Conservation (phyloP, 1,139 yeast species). For the Arxiozyma slooffiae region DNA sequence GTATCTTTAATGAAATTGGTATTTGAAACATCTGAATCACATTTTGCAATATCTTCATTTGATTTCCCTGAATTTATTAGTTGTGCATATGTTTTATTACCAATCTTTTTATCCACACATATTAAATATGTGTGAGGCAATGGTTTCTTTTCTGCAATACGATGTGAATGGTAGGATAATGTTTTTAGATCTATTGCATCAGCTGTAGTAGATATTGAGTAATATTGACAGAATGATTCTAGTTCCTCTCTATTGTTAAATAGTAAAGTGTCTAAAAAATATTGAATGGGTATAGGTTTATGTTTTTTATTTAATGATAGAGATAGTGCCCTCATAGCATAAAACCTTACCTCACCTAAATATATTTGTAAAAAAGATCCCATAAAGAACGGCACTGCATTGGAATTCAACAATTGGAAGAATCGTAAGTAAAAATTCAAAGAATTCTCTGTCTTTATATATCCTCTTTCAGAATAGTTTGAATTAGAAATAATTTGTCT, state of each 20-base stretch:
- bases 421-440: slow-evolving; percentile 55
- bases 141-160: slow-evolving; percentile 37
- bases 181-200: slow-evolving; percentile 50
- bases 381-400: slow-evolving; percentile 56
- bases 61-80: slow-evolving; percentile 33
- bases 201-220: slow-evolving; percentile 43
- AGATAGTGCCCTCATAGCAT: slow-evolving; percentile 62
- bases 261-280: slow-evolving; percentile 47
- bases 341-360: slow-evolving; percentile 68
- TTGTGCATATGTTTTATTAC: slow-evolving; percentile 16
- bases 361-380: slow-evolving; percentile 73
- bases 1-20: background rate
- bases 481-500: slow-evolving; percentile 61
- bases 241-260: slow-evolving; percentile 53
- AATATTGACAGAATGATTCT: slow-evolving; percentile 49
- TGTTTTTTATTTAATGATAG: slow-evolving; percentile 62
- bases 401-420: slow-evolving; percentile 46
- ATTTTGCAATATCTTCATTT: slow-evolving; percentile 15
- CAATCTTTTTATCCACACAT: slow-evolving; percentile 43
- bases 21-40: background rate
- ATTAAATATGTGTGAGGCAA: slow-evolving; percentile 47
- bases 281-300: slow-evolving; percentile 47
- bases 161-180: slow-evolving; percentile 40
- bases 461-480: slow-evolving; percentile 49
- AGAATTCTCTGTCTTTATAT: slow-evolving; percentile 48